Evolutionary conservation across 2,329 filamentous ascomycete species (phyloP).

Genomic region (Lachnellula subtilissima): DNA sequence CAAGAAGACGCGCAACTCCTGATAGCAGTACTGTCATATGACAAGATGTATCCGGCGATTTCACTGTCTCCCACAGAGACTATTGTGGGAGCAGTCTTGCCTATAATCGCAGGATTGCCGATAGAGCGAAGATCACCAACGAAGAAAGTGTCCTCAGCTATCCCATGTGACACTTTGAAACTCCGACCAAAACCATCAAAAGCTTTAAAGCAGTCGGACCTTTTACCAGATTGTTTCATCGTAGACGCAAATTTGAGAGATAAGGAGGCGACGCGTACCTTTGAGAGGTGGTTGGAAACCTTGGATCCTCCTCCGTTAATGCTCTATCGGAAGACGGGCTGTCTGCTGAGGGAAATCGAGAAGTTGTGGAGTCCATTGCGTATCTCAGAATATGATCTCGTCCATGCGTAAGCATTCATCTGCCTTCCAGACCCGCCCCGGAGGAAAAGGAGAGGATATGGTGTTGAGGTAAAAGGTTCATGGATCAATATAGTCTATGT

Average conservation of each 20-base stretch:
- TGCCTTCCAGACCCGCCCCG: conserved; percentile 12
- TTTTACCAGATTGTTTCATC: conserved; percentile 60
- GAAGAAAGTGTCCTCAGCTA: conserved; percentile 23
- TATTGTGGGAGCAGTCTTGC: conserved; percentile 29
- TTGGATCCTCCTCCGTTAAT: not conserved
- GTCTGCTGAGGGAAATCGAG: not conserved
- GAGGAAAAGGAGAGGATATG: conserved; percentile 9
- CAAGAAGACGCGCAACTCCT: conserved; percentile 47
- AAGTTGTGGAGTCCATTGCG: conserved; percentile 4
- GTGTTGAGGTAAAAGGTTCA: conserved; percentile 15
- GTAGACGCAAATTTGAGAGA: conserved; percentile 30
- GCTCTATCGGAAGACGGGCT: not conserved
- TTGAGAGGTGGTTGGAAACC: not conserved
- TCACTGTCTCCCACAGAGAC: conserved; percentile 26
- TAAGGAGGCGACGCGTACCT: not conserved
- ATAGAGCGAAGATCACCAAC: conserved; percentile 2
- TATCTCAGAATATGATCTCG: not conserved
- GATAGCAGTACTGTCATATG: conserved; percentile 40
- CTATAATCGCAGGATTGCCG: conserved; percentile 26
- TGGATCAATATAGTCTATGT: conserved; percentile 32
- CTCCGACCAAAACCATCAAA: conserved; percentile 42
- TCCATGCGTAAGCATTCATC: conserved; percentile 23
- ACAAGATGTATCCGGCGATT: conserved; percentile 25
- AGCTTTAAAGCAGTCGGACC: conserved; percentile 49
- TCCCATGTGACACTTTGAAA: not conserved